A percentile compares a stretch with the other conserved stretches of the same genome.
These are phyloP conservation scores for Beta vulgaris DNA, from an alignment of 148 eudicot genomes.

Conservation along the genomic window DNA sequence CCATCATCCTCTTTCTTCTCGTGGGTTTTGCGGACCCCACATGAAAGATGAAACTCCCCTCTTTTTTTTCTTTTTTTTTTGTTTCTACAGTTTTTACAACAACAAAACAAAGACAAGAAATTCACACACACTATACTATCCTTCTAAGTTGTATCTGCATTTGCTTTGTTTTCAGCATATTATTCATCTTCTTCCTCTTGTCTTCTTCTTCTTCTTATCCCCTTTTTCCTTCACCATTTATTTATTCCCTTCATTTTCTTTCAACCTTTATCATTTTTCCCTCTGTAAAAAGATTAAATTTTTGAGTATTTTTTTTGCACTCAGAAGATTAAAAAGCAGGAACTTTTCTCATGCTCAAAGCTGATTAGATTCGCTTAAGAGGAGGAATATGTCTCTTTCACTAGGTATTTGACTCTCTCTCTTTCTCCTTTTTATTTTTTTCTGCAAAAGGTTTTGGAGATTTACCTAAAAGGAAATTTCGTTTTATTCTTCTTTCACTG, in stretches of 20 bases:
- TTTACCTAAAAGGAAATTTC: slow-evolving; percentile 30
- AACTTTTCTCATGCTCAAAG: slow-evolving; percentile 17
- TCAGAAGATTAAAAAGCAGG: slow-evolving; percentile 15
- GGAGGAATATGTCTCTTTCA: slow-evolving; percentile 36
- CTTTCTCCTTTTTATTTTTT: slow-evolving; percentile 7
- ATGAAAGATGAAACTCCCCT: not conserved
- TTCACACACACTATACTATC: too few species aligned
- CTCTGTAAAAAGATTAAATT: slow-evolving; percentile 11
- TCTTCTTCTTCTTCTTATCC: not conserved
- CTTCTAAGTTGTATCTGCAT: too few species aligned
- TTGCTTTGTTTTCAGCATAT: slow-evolving; percentile 30
- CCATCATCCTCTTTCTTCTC: slow-evolving; percentile 18
- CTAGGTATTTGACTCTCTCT: slow-evolving; percentile 33
- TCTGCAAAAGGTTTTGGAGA: slow-evolving; percentile 20
- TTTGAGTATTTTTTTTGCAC: too few species aligned
- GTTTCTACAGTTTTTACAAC: not conserved
- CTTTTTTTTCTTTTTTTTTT: not conserved
- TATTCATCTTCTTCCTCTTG: not conserved
- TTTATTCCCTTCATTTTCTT: not conserved
- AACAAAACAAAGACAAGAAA: not conserved
- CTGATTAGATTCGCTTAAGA: slow-evolving; percentile 28
- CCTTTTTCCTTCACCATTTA: not conserved
- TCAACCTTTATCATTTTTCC: not conserved
- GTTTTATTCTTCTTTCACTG: slow-evolving; percentile 18
- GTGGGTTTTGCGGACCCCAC: slow-evolving; percentile 9